Base-by-base conservation (phyloP, 2,329 filamentous ascomycete genomes). In the Catunica adiposa region DNA sequence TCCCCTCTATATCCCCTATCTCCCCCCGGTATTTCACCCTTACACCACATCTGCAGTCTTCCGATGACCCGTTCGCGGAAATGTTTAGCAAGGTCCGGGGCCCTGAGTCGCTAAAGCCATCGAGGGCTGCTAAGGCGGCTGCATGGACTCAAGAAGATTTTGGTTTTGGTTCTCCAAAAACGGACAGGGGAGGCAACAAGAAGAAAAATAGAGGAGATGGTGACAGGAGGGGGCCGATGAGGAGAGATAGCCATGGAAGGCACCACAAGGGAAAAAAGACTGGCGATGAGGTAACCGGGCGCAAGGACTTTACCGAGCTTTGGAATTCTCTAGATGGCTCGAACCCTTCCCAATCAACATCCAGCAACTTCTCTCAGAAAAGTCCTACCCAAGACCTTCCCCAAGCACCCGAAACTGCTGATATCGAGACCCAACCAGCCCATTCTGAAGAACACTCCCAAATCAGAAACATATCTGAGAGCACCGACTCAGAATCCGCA, bases 111-210 rank as follows among this genome's bases (percentile, higher is more conserved):
- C 38, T 58, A 15, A 55, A 55, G 46, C 25, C 47, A 2, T 42
- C 37, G 4, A 14, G 34, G 9, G 8, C 7, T 25, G 26, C 40
- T 8, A 51, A 40, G 9, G 52, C 52, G 7, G 53, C 38, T 23
- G 38, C 52, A 23, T 58, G 56, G 56, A 53, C 40, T 17, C n/a
- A 46, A 11, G 56, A 58, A 15, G 56, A 58, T 47, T 58, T 58
- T 55, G 56, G 56, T 26, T 58, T 58, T 48, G 44, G 44, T 15
- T 44, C 40, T 7, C 20, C 20, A 8, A 22, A 22, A 17, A 44
- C 15, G 15, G 15, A 44, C 11, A 50, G 54, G 22, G 40, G 51
- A 44, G 38, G 38, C 17, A 15, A 20, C 42, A 31, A 15, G n/a
- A 51, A 37, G n/a, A 29, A 34, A n/a, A 14, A 11, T 25, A 29